Percentiles rank a stretch among this genome's conserved stretches.
These are phyloP conservation scores for Geotrichum restrictum DNA, from an alignment of 1,139 yeast genomes.

Conservation along the genomic window DNA sequence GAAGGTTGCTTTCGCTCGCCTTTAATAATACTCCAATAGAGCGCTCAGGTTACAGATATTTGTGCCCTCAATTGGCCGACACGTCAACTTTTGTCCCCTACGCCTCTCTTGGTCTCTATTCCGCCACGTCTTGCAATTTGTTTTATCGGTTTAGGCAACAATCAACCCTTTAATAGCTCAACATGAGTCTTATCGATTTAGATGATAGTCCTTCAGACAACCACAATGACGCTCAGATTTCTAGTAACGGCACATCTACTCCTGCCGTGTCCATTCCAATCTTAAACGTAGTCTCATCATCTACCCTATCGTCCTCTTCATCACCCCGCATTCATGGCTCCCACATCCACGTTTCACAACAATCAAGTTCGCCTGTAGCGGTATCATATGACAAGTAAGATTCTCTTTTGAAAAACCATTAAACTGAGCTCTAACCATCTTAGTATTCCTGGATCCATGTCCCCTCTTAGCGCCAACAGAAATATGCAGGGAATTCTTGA, in stretches of 20 bases:
- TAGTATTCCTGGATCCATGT: conserved; percentile 21
- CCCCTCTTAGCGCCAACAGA: conserved; percentile 1
- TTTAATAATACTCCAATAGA: background rate
- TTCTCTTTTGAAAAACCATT: too few species aligned
- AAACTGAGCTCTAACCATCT: too few species aligned
- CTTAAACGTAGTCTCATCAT: background rate
- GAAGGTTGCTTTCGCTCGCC: too few species aligned
- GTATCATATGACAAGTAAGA: conserved; percentile 9
- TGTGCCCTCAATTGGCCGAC: background rate
- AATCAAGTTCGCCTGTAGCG: conserved; percentile 10
- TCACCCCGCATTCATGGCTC: conserved; percentile 7
- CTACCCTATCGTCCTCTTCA: background rate
- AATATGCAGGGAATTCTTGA: conserved; percentile 33
- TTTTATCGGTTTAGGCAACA: background rate
- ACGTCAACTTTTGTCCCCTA: background rate
- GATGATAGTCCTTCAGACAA: background rate
- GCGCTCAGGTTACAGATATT: background rate
- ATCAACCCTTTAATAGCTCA: background rate
- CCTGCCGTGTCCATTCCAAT: background rate
- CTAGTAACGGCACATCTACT: too few species aligned
- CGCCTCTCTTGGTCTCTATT: background rate
- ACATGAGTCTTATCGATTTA: conserved; percentile 8
- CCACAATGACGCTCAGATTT: too few species aligned
- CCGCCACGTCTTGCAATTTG: background rate
- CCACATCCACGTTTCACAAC: conserved; percentile 5